Conservation (phyloP, 805 yeast genomes). For the Nakazawaea pomicola region DNA sequence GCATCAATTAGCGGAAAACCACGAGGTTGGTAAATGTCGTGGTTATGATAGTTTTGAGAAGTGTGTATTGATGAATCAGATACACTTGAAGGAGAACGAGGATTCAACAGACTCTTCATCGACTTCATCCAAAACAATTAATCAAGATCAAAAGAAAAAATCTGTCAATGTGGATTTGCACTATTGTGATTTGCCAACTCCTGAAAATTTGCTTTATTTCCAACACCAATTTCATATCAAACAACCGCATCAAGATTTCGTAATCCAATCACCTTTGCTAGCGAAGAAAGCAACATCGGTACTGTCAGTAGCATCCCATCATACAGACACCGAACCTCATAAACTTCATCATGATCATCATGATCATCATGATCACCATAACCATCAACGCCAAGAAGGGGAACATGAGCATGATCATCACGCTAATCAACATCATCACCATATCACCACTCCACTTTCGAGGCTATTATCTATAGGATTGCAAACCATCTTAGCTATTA, state of each 20-base stretch:
- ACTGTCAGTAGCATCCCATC: too few species aligned
- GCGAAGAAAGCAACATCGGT: background rate
- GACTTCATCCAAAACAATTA: slow-evolving; percentile 1
- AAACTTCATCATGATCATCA: slow-evolving; percentile 12
- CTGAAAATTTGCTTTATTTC: slow-evolving; percentile 29
- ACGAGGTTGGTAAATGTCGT: slow-evolving; percentile 20
- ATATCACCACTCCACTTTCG: slow-evolving; percentile 70
- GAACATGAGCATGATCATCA: slow-evolving; percentile 22
- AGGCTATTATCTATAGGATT: slow-evolving; percentile 81
- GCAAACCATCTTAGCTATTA: slow-evolving; percentile 83
- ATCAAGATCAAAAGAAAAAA: background rate
- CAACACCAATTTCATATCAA: slow-evolving; percentile 21
- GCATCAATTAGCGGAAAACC: background rate
- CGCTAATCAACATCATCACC: slow-evolving; percentile 64
- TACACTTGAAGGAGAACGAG: background rate
- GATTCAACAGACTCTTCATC: background rate
- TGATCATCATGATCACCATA: slow-evolving; percentile 2
- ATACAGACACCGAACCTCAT: too few species aligned
- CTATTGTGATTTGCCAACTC: slow-evolving; percentile 27
- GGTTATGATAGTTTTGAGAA: slow-evolving; percentile 20
- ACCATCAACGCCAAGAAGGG: slow-evolving; percentile 4
- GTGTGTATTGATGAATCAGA: slow-evolving; percentile 11
- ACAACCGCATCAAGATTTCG: slow-evolving; percentile 24
- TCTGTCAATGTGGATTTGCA: slow-evolving; percentile 16
- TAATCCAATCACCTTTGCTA: slow-evolving; percentile 27